Conservation (phyloP, 805 yeast species). For the Candida glaebosa region DNA sequence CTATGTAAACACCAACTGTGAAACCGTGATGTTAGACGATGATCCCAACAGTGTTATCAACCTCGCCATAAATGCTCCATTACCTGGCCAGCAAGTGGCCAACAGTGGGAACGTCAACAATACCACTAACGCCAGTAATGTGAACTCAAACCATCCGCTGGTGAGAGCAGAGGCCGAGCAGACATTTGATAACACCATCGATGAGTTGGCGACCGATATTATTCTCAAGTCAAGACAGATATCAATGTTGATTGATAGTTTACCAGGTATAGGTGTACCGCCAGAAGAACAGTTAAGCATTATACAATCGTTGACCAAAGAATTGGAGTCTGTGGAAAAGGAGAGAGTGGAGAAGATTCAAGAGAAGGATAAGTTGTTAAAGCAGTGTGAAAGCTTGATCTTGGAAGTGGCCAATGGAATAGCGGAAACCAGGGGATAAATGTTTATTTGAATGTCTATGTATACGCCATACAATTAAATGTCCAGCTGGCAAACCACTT, state of each 20-base stretch:
- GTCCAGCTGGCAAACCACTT: slow-evolving; percentile 42
- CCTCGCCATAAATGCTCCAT: slow-evolving; percentile 55
- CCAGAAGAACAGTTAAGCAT: slow-evolving; percentile 66
- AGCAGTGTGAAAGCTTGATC: slow-evolving; percentile 65
- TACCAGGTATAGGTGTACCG: slow-evolving; percentile 91
- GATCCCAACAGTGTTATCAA: slow-evolving; percentile 67
- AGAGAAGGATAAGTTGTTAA: slow-evolving; percentile 60
- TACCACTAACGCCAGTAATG: slow-evolving; percentile 13
- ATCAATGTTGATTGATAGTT: slow-evolving; percentile 74
- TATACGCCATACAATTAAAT: slow-evolving; percentile 33
- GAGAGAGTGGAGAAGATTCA: slow-evolving; percentile 54
- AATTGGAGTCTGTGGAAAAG: slow-evolving; percentile 57
- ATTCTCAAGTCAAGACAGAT: slow-evolving; percentile 85
- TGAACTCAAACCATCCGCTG: slow-evolving; percentile 12
- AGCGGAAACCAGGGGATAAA: slow-evolving; percentile 31
- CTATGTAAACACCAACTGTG: slow-evolving; percentile 50
- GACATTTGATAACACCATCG: slow-evolving; percentile 46
- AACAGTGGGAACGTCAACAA: slow-evolving; percentile 6
- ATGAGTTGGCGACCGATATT: slow-evolving; percentile 80
- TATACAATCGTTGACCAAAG: slow-evolving; percentile 59
- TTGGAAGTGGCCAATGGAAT: slow-evolving; percentile 55
- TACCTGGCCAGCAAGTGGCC: slow-evolving; percentile 30
- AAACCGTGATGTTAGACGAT: slow-evolving; percentile 46
- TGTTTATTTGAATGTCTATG: slow-evolving; percentile 1
- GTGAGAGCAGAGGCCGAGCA: slow-evolving; percentile 15